A percentile compares a stretch with the other conserved stretches of the same genome.
Conservation (phyloP, 495 filamentous ascomycete genomes). For the Elasticomyces elasticus region DNA sequence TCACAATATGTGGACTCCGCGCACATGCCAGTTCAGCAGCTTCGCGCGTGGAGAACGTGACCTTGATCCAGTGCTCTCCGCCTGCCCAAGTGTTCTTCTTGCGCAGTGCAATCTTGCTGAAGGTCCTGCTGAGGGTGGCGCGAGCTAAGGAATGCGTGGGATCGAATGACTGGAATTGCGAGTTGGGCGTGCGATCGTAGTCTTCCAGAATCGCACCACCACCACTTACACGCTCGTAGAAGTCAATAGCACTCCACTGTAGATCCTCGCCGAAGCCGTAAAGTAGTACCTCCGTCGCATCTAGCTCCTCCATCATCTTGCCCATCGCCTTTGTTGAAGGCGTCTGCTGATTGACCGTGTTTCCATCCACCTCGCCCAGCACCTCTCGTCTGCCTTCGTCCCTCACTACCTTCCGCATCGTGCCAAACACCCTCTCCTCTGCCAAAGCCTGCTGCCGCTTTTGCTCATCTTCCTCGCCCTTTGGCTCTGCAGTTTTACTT, state of each 20-base stretch:
- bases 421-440: slow-evolving; percentile 22
- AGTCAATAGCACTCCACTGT: slow-evolving; percentile 77
- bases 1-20: slow-evolving; percentile 64
- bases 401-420: slow-evolving; percentile 8
- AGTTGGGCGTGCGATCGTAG: slow-evolving; percentile 66
- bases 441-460: slow-evolving; percentile 8
- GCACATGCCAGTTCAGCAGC: slow-evolving; percentile 68
- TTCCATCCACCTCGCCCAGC: slow-evolving; percentile 24
- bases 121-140: slow-evolving; percentile 40
- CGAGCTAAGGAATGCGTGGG: slow-evolving; percentile 14
- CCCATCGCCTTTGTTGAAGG: slow-evolving; percentile 5
- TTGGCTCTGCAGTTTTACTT: slow-evolving; percentile 47
- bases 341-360: slow-evolving; percentile 22
- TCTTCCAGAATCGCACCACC: slow-evolving; percentile 85
- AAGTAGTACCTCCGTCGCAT: slow-evolving; percentile 72
- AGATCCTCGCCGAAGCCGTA: slow-evolving; percentile 65
- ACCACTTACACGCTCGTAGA: slow-evolving; percentile 62
- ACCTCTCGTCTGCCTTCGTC: slow-evolving; percentile 8
- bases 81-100: slow-evolving; percentile 67
- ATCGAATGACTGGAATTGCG: slow-evolving; percentile 45
- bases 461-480: slow-evolving; percentile 35
- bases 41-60: slow-evolving; percentile 76
- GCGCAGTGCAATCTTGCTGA: slow-evolving; percentile 59
- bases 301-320: slow-evolving; percentile 28
- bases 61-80: slow-evolving; percentile 82